A percentile compares a stretch with the other conserved stretches of the same genome.
Conservation (phyloP, 164 flowering plant genomes). For the Liquidambar formosana region DNA sequence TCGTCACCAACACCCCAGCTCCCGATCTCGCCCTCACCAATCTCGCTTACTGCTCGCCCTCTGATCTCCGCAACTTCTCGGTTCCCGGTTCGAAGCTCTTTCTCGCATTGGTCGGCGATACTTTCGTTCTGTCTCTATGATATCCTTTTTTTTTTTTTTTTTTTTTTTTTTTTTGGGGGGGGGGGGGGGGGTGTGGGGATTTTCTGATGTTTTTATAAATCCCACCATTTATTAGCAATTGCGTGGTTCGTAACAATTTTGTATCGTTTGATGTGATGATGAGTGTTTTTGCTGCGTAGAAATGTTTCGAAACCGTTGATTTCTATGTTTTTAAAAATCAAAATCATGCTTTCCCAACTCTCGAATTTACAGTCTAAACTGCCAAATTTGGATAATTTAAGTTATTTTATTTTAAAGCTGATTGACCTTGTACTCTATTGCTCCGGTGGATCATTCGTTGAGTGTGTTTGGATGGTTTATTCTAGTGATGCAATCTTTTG, state of each 20-base stretch:
- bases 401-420: no score
- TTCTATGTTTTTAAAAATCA: neutral
- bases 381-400: neutral
- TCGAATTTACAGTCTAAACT: neutral
- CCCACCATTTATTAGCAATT: neutral
- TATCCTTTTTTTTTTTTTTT: conserved; percentile 58
- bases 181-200: no score
- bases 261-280: neutral
- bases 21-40: conserved; percentile 62
- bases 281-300: neutral
- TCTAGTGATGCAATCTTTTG: no score
- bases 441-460: no score
- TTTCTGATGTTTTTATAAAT: neutral
- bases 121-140: conserved; percentile 65
- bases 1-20: conserved; percentile 67
- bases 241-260: neutral
- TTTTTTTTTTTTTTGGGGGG: no score
- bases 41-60: conserved; percentile 55
- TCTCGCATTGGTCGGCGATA: conserved; percentile 57
- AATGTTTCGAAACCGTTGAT: neutral
- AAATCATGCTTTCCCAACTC: neutral
- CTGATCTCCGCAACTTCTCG: conserved; percentile 55
- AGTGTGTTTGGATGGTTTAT: no score
- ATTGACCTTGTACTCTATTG: no score
- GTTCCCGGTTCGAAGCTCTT: conserved; percentile 52